A percentile compares a stretch with the other conserved stretches of the same genome.
Conservation (phyloP, 306 rosid species). For the Argentina anserina region DNA sequence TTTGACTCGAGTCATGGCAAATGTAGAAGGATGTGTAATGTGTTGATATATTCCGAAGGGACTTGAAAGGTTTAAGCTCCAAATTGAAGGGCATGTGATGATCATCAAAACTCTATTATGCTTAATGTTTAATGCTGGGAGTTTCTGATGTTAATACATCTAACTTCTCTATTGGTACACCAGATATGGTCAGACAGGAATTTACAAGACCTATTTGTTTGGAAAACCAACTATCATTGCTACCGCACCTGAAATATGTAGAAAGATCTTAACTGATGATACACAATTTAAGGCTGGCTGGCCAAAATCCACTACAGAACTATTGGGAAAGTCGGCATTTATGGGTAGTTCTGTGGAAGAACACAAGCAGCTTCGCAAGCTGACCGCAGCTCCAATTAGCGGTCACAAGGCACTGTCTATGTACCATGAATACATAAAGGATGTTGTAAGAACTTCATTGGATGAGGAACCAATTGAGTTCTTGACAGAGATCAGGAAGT, state of each 20-base stretch:
- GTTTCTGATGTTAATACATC: not conserved
- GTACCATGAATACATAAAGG: conserved; percentile 40
- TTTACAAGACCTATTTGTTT: conserved; percentile 35
- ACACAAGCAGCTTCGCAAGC: conserved; percentile 64
- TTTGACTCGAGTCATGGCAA: too few species aligned
- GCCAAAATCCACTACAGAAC: conserved; percentile 28
- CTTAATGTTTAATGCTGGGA: not conserved
- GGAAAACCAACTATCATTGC: conserved; percentile 45
- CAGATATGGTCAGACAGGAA: conserved; percentile 36
- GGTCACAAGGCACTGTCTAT: conserved; percentile 52
- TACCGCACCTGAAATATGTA: conserved; percentile 35
- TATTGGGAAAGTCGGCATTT: conserved; percentile 33
- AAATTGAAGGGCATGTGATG: not conserved
- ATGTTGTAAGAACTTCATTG: conserved; percentile 19
- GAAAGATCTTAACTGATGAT: conserved; percentile 33
- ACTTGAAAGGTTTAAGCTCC: too few species aligned
- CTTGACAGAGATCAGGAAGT: conserved; percentile 53
- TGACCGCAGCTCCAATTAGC: conserved; percentile 52
- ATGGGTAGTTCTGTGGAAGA: conserved; percentile 35
- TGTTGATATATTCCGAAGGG: too few species aligned
- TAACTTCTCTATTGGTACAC: not conserved
- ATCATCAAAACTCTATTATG: not conserved
- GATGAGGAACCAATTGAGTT: conserved; percentile 41
- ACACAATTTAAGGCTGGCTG: conserved; percentile 28
- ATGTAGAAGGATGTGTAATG: too few species aligned